phyloP scores from a whole-genome alignment of 768 basidiomycete genomes.

The Collybia nuda region DNA sequence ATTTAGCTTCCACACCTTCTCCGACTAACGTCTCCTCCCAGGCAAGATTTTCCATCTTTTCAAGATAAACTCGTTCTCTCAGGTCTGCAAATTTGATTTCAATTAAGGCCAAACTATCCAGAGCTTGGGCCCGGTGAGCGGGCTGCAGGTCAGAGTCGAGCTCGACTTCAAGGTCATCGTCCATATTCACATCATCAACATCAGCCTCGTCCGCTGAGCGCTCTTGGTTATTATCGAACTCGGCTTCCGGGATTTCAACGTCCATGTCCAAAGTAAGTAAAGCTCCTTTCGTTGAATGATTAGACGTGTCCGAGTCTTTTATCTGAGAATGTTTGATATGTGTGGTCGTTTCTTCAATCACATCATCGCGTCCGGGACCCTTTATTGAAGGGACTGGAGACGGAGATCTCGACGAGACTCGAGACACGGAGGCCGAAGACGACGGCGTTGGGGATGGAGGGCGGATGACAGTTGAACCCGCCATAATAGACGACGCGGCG shows the following conservation, averaged over 20 bases:
- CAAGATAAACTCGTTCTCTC: conserved; percentile 85
- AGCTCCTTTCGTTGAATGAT: background rate
- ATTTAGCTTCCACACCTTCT: conserved; percentile 53
- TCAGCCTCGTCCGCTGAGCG: conserved; percentile 26
- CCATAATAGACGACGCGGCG: conserved; percentile 49
- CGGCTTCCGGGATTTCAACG: conserved; percentile 24
- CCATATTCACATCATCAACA: conserved; percentile 33
- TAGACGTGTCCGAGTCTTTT: background rate
- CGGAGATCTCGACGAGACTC: conserved; percentile 39
- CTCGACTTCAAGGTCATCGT: conserved; percentile 45
- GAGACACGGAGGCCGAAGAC: conserved; percentile 21
- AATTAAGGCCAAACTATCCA: conserved; percentile 85
- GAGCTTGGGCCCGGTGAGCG: conserved; percentile 81
- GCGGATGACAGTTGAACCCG: conserved; percentile 37
- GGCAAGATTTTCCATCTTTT: conserved; percentile 89
- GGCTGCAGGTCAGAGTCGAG: conserved; percentile 73
- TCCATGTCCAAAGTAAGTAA: conserved; percentile 18
- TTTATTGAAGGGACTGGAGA: conserved; percentile 29
- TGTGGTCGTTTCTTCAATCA: background rate
- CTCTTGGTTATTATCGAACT: conserved; percentile 16
- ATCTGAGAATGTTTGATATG: no score
- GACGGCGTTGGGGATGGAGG: conserved; percentile 37
- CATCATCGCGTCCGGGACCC: conserved; percentile 7
- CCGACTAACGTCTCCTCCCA: conserved; percentile 84
- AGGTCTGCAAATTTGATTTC: conserved; percentile 91